phyloP scores from a whole-genome alignment of 2,329 filamentous ascomycete genomes.

The Juglanconis juglandina region DNA sequence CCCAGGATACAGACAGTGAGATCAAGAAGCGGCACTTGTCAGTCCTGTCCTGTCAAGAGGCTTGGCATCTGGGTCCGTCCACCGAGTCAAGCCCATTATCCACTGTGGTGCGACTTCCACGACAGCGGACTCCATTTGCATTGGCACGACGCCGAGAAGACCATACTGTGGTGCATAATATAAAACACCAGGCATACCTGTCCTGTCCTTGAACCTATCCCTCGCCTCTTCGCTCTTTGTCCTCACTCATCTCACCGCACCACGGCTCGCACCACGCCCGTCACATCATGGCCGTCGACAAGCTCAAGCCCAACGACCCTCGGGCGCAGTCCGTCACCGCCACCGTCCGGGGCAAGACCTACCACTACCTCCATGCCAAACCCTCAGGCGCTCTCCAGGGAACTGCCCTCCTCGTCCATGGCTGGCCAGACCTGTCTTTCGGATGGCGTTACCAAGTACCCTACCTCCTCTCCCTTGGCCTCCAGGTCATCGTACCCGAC shows the following conservation, averaged over 20 bases:
- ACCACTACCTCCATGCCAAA: slow-evolving; percentile 60
- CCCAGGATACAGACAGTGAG: no score
- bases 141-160: no score
- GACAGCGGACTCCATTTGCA: no score
- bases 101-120: no score
- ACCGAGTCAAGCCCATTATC: no score
- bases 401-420: slow-evolving; percentile 55
- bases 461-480: slow-evolving; percentile 64
- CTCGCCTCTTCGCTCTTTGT: neutral
- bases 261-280: neutral
- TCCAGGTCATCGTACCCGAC: slow-evolving; percentile 80
- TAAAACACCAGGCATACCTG: no score
- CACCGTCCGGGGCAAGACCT: slow-evolving; percentile 65
- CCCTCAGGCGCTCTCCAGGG: slow-evolving; percentile 36
- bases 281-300: slow-evolving; percentile 48
- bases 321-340: slow-evolving; percentile 63
- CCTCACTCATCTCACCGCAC: neutral
- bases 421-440: slow-evolving; percentile 78
- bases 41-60: no score
- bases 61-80: no score
- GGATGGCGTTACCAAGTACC: slow-evolving; percentile 92
- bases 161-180: no score
- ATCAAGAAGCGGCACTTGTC: no score
- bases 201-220: neutral
- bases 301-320: slow-evolving; percentile 63